Evolutionary conservation across 257 asterid species (phyloP).

Genomic region (Salvia rosmarinus): DNA sequence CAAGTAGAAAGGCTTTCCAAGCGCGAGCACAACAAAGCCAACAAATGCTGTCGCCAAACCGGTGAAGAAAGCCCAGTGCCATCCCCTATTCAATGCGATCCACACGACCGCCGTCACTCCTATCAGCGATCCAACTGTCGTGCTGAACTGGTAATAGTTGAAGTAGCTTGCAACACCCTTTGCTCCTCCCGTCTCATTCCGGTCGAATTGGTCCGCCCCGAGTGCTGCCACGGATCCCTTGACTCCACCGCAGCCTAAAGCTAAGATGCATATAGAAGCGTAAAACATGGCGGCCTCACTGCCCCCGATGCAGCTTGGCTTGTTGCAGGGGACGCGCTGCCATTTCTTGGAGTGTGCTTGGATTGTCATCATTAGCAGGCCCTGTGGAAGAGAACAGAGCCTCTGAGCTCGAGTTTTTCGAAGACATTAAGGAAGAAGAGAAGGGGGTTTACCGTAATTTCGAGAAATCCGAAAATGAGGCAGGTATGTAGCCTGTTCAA

Average conservation of each 20-base stretch:
- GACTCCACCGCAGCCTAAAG: slow-evolving; percentile 60
- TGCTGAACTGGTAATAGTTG: slow-evolving; percentile 56
- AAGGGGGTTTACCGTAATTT: slow-evolving; percentile 40
- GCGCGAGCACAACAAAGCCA: slow-evolving; percentile 50
- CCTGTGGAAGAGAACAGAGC: slow-evolving; percentile 35
- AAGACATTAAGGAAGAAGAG: background rate
- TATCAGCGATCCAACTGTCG: slow-evolving; percentile 54
- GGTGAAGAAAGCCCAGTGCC: slow-evolving; percentile 65
- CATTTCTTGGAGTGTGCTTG: slow-evolving; percentile 52
- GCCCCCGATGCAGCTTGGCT: slow-evolving; percentile 42
- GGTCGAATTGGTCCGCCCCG: slow-evolving; percentile 66
- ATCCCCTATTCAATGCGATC: slow-evolving; percentile 57
- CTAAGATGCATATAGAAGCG: slow-evolving; percentile 46
- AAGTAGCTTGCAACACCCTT: slow-evolving; percentile 50
- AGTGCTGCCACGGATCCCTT: slow-evolving; percentile 59
- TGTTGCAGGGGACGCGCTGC: slow-evolving; percentile 42
- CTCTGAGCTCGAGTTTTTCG: background rate
- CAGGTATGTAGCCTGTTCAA: slow-evolving; percentile 54
- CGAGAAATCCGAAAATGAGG: slow-evolving; percentile 51
- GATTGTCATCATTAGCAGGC: slow-evolving; percentile 49
- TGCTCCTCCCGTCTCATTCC: slow-evolving; percentile 42
- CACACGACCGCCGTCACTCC: slow-evolving; percentile 66
- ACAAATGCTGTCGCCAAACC: slow-evolving; percentile 44
- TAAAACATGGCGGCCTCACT: slow-evolving; percentile 51
- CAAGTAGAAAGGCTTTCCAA: slow-evolving; percentile 49